Evolutionary conservation across 805 yeast genomes (phyloP).

Genomic region (Yarrowia phangngaensis): DNA sequence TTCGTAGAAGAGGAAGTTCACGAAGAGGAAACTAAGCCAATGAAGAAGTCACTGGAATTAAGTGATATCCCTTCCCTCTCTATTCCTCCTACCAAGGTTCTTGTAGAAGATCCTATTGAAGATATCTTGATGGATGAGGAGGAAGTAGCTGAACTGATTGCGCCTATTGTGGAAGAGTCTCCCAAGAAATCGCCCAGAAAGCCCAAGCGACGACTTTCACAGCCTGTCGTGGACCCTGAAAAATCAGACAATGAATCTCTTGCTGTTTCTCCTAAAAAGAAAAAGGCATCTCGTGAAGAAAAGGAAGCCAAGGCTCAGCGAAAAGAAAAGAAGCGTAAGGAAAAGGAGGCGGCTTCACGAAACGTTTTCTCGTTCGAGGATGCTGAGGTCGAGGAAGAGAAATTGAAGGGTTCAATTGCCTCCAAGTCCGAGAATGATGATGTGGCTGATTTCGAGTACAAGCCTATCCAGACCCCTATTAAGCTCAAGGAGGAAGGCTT

Average conservation of each 20-base stretch:
- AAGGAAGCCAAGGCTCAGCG: conserved; percentile 22
- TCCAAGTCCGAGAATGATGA: conserved; percentile 7
- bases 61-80: conserved; percentile 16
- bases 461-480: conserved; percentile 20
- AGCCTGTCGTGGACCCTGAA: conserved; percentile 17
- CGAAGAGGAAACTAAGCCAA: not conserved
- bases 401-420: too few species aligned
- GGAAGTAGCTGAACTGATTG: conserved; percentile 14
- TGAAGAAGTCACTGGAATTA: not conserved
- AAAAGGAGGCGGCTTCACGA: conserved; percentile 2
- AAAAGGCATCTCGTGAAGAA: conserved; percentile 12
- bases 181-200: conserved; percentile 18
- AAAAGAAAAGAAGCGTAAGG: conserved; percentile 23
- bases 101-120: too few species aligned
- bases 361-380: not conserved
- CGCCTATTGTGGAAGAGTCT: conserved; percentile 3
- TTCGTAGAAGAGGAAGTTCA: not conserved
- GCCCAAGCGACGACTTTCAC: conserved; percentile 17
- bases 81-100: too few species aligned
- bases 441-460: conserved; percentile 11
- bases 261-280: conserved; percentile 16
- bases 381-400: conserved; percentile 5
- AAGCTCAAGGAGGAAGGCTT: conserved; percentile 21
- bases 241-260: conserved; percentile 1
- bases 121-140: conserved; percentile 1